Evolutionary conservation across 2,329 filamentous ascomycete species (phyloP), one percentile per base, ranked within the genome.

Genomic region (Hysterium pulicare): DNA sequence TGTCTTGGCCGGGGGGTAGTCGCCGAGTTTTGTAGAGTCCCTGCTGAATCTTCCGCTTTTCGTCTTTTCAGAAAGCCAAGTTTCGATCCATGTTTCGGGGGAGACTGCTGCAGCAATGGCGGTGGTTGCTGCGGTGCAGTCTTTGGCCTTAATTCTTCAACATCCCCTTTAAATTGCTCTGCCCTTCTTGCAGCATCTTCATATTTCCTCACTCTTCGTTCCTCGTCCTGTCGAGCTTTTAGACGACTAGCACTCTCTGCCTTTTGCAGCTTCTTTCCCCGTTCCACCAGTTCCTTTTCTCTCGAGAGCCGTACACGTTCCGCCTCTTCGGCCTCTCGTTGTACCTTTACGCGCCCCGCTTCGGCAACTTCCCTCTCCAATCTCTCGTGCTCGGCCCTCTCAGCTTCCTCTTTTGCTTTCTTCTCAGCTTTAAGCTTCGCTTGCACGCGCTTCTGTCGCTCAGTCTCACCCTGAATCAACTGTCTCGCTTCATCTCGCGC

Each of bases 31-130:
- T 59, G 56, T 11, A 50, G 43, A 9, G 54, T 52, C 6, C 53
- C 47, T 2, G 33, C 17, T 15, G 61, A 46, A 6, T 52, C 53
- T 6, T 59, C 61, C 10, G 64, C 60, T 38, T 59, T 67, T 22
- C 59, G 55, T 30, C 58, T 51, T 37, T 57, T 61, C 48, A 68
- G 62, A 16, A 68, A 41, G 9, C 61, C 58, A 42, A 66, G 55
- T 49, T 60, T 23, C 42, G 46, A 13, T 58, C 61, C 34, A 9
- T 63, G 53, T 24, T 54, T 57, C 16, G 59, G 57, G 8, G 62
- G 59, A 9, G 61, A 65, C 5, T 42, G 37, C 10, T 61, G 56
- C 31, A n/a, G n/a, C n/a, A n/a, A n/a, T n/a, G 59, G 55, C 15
- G 51, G 50, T 9, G 33, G 9, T 26, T 24, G 7, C 16, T 34